These are phyloP conservation scores for Quercus berberidifolia DNA, from an alignment of 306 rosid species.

Conservation along the genomic window DNA sequence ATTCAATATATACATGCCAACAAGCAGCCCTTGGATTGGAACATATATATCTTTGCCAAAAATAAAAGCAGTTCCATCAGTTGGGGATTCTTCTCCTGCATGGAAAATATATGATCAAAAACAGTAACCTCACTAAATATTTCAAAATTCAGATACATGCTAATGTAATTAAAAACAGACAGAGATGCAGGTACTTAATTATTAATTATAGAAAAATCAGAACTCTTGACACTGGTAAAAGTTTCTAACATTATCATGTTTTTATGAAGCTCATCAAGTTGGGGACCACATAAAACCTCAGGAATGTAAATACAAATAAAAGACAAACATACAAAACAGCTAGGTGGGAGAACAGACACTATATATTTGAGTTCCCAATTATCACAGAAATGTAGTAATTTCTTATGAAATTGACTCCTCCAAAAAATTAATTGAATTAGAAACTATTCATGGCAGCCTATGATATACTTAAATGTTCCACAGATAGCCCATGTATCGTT, in stretches of 20 bases:
- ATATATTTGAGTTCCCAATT: too few relatives aligned
- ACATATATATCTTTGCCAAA: constrained; percentile 73
- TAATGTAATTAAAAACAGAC: background rate
- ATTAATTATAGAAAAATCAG: background rate
- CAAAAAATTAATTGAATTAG: background rate
- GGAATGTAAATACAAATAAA: background rate
- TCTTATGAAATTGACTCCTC: background rate
- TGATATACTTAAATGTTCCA: background rate
- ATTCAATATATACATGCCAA: constrained; percentile 43
- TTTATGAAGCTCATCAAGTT: background rate
- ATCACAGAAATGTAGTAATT: background rate
- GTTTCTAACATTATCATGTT: background rate
- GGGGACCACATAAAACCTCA: background rate
- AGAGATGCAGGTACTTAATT: background rate
- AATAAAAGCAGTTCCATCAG: constrained; percentile 89
- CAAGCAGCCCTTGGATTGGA: constrained; percentile 84
- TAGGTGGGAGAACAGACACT: background rate
- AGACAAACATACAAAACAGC: background rate
- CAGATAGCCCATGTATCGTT: background rate
- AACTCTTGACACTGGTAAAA: background rate
- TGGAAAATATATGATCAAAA: background rate
- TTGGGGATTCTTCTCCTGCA: constrained; percentile 87
- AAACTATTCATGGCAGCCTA: background rate
- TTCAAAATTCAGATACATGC: background rate
- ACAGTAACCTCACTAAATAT: background rate